Conservation (phyloP, 352 stramenopile genomes). For the Globisporangium polare region DNA sequence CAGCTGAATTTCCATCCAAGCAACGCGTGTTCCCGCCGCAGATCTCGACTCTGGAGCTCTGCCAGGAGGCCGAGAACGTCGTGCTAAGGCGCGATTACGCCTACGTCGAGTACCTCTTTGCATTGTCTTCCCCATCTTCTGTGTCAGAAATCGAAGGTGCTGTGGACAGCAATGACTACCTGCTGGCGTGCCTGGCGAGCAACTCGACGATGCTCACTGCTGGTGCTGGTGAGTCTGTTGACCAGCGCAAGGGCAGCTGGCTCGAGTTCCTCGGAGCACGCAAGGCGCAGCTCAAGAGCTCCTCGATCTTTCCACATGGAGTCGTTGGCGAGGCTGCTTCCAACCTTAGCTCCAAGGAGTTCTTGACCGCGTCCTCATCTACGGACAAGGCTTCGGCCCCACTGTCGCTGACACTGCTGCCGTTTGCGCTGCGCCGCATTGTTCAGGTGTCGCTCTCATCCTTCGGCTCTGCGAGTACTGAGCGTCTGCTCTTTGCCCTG, state of each 20-base stretch:
- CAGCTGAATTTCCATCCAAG: conserved; percentile 13
- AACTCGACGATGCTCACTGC: conserved; percentile 13
- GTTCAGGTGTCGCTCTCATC: conserved; percentile 36
- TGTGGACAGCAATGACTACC: conserved; percentile 14
- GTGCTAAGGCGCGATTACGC: conserved; percentile 53
- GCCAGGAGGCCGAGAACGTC: conserved; percentile 48
- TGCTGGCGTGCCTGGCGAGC: conserved; percentile 28
- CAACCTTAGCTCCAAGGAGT: conserved; percentile 47
- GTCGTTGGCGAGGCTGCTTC: conserved; percentile 37
- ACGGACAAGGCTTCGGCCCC: background rate
- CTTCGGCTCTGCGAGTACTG: conserved; percentile 34
- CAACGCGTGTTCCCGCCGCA: conserved; percentile 34
- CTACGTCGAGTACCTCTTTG: conserved; percentile 61
- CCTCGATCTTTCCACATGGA: conserved; percentile 22
- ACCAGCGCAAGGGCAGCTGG: conserved; percentile 20
- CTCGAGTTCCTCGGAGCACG: conserved; percentile 30
- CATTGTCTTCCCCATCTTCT: conserved; percentile 11
- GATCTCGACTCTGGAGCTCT: conserved; percentile 53
- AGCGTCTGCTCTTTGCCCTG: conserved; percentile 54
- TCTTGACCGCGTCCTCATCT: conserved; percentile 29
- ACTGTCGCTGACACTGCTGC: conserved; percentile 34
- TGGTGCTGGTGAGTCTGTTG: background rate
- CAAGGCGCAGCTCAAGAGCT: conserved; percentile 6
- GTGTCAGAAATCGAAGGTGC: background rate
- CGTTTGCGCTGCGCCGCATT: conserved; percentile 57